Base-by-base conservation (phyloP, 345 rosid genomes). In the Microcos paniculata region DNA sequence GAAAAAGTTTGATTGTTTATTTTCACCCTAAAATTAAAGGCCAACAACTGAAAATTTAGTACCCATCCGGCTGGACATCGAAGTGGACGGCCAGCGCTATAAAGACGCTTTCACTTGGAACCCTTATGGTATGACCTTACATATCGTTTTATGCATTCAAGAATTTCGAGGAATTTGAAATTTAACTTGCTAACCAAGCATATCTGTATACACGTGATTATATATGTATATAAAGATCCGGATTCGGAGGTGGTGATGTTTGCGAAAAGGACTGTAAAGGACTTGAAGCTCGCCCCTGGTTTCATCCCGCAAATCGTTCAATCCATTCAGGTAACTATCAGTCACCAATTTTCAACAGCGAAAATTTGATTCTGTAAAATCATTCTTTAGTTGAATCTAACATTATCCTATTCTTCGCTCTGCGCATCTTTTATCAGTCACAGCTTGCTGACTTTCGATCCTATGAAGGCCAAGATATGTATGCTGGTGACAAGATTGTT, bases 81-180 rank as follows among this genome's bases (percentile, higher is more conserved):
- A 96, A 86, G 85, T 87, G 81, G 99, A 93, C 45, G 97, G 96
- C 75, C 98, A 92, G 66, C 91, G 92, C 49, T 90, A 83, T 76
- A 91, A 90, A 80, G 99, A 93, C 62, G 90, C 97, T 77, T 93
- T 96, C 84, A 93, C 98, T 72, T 96, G 99, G 99, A 95, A 92
- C 79, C 97, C 98, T 84, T 83, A 87, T 76, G 98, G 97, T 94
- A 75, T 48, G 14, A 26, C 71, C 15, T 67, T 46, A 46, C 10
- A 35, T 46, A 16, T 67, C 49, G 6, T 67, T 46, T 67, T 31
- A 46, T 46, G 56, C 15, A 26, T 26, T 48, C 21, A 45, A 67
- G 55, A 67, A 45, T 16, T 66, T 24, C 0, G 1, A 7, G 53
- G 35, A 66, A 14, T 8, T 24, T 66, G 13, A 3, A n/a, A 4